Evolutionary conservation across 495 filamentous ascomycete genomes (phyloP).

Genomic region (Tuber aestivum): DNA sequence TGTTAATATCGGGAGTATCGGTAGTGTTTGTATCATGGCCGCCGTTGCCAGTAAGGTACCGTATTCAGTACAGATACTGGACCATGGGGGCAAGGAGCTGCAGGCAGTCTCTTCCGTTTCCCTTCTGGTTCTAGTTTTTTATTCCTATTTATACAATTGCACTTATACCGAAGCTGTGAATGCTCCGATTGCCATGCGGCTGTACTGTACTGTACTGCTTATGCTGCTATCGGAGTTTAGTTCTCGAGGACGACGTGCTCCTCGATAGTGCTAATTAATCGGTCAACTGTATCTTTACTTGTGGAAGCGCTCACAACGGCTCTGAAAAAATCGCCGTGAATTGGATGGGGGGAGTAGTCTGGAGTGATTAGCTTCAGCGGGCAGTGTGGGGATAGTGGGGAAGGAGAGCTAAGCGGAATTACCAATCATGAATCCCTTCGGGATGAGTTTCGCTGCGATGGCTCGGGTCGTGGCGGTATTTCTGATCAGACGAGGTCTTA

Average conservation of each 20-base stretch:
- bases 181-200: conserved; percentile 29
- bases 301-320: conserved; percentile 81
- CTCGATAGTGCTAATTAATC: conserved; percentile 66
- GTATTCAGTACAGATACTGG: not conserved
- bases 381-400: not conserved
- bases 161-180: not conserved
- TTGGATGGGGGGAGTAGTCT: conserved; percentile 76
- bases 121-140: not conserved
- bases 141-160: not conserved
- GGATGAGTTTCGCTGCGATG: conserved; percentile 60
- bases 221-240: not conserved
- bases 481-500: conserved; percentile 33
- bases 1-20: not conserved
- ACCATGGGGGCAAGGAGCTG: not conserved
- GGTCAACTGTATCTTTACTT: conserved; percentile 64
- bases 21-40: not conserved
- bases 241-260: conserved; percentile 45
- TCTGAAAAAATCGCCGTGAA: conserved; percentile 75
- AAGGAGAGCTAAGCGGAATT: conserved; percentile 10
- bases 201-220: too few relatives aligned
- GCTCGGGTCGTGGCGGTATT: conserved; percentile 65
- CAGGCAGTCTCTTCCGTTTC: not conserved
- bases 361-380: conserved; percentile 12
- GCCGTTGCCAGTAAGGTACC: not conserved
- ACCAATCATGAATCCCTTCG: conserved; percentile 75